These are phyloP conservation scores for Mrakia frigida DNA, from an alignment of 768 basidiomycete species.

Conservation along the genomic window DNA sequence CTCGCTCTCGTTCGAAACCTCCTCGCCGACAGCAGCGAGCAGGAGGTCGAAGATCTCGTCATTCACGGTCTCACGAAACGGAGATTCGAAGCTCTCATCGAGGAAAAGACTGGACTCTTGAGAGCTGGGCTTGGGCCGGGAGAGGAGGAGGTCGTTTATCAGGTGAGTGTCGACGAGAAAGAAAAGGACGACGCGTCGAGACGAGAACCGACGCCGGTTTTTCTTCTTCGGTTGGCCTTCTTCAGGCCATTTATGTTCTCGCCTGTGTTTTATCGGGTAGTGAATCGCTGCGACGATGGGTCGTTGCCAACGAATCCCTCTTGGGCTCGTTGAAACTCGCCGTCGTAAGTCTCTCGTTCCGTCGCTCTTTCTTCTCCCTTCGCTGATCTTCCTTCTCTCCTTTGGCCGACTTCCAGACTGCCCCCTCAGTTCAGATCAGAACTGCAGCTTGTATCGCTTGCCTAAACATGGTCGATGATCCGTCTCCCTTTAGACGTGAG, in stretches of 20 bases:
- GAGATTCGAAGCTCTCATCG: background rate
- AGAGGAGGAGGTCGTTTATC: slow-evolving; percentile 7
- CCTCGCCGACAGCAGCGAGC: slow-evolving; percentile 1
- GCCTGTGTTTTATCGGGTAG: background rate
- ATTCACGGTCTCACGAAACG: background rate
- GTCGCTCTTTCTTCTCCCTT: background rate
- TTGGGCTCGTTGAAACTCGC: slow-evolving; percentile 1
- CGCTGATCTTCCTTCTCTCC: background rate
- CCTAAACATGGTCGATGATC: slow-evolving; percentile 11
- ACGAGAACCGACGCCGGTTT: background rate
- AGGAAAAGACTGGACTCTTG: background rate
- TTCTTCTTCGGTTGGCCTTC: background rate
- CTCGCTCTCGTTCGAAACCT: slow-evolving; percentile 1
- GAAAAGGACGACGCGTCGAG: background rate
- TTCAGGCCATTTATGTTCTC: background rate
- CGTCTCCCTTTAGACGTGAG: background rate
- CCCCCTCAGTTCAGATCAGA: background rate
- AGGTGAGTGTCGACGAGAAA: background rate
- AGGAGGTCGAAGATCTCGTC: background rate
- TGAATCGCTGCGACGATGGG: background rate
- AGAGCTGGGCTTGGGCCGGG: background rate
- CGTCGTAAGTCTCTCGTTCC: background rate
- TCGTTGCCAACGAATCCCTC: background rate
- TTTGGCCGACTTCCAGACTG: background rate
- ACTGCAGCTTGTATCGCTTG: slow-evolving; percentile 7